Evolutionary conservation across 2,329 filamentous ascomycete species (phyloP).

Genomic region (Fusarium sp.): DNA sequence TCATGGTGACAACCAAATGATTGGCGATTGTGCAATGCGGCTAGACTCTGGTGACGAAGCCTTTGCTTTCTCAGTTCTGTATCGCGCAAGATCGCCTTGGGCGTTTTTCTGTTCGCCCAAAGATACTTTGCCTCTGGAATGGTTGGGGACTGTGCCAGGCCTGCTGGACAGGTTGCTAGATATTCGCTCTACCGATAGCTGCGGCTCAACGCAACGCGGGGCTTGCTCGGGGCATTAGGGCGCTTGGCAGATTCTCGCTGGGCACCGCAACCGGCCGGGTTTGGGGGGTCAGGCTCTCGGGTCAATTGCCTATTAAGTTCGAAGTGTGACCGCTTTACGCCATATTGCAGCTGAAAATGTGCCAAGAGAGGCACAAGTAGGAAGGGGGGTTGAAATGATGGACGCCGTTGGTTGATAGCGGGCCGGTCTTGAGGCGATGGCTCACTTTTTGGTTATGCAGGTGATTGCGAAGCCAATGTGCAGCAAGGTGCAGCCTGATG

Average conservation of each 20-base stretch:
- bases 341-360: background rate
- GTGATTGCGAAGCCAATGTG: background rate
- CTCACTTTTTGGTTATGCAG: background rate
- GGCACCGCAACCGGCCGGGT: background rate
- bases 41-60: background rate
- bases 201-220: constrained; percentile 1
- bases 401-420: background rate
- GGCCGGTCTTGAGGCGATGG: background rate
- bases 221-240: background rate
- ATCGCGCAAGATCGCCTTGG: background rate
- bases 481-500: background rate
- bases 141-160: background rate
- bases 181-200: background rate
- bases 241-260: background rate
- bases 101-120: background rate
- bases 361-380: background rate
- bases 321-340: background rate
- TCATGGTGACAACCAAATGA: background rate
- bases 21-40: background rate
- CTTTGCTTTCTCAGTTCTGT: background rate
- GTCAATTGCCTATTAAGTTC: background rate
- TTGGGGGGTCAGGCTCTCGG: background rate
- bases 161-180: background rate
- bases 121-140: constrained; percentile 4
- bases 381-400: background rate